phyloP scores from a whole-genome alignment of 2,329 filamentous ascomycete genomes.

The Coniochaeta hoffmannii region DNA sequence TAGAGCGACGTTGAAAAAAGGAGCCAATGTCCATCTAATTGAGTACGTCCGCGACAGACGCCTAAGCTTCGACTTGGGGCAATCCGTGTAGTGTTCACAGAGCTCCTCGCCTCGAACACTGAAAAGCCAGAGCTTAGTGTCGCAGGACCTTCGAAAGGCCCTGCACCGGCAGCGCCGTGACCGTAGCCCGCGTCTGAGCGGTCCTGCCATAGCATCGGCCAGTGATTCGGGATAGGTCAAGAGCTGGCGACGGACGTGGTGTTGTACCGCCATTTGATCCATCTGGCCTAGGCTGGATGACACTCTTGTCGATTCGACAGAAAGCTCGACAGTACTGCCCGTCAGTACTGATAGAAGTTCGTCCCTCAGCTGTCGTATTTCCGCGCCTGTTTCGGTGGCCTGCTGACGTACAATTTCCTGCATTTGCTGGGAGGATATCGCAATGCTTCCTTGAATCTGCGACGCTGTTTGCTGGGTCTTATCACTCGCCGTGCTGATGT shows the following conservation, averaged over 20 bases:
- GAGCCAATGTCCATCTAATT: background rate
- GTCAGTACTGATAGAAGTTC: background rate
- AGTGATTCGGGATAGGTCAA: background rate
- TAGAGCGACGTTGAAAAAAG: background rate
- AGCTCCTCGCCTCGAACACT: background rate
- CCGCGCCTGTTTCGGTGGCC: background rate
- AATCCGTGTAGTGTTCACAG: background rate
- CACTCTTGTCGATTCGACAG: background rate
- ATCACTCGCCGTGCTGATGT: no score
- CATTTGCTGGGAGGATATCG: background rate
- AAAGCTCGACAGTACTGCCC: background rate
- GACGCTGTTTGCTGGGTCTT: background rate
- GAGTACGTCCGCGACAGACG: background rate
- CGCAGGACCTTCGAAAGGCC: no score
- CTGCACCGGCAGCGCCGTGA: background rate
- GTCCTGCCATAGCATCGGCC: background rate
- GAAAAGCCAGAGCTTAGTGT: background rate
- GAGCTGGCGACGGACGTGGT: background rate
- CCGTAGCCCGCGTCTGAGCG: background rate
- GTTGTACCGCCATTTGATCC: background rate
- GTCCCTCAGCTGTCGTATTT: background rate
- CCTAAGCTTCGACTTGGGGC: background rate
- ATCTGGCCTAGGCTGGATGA: background rate
- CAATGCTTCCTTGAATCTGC: no score
- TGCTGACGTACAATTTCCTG: background rate